Conservation (phyloP, 2,329 filamentous ascomycete species). For the Sclerotinia subarctica region DNA sequence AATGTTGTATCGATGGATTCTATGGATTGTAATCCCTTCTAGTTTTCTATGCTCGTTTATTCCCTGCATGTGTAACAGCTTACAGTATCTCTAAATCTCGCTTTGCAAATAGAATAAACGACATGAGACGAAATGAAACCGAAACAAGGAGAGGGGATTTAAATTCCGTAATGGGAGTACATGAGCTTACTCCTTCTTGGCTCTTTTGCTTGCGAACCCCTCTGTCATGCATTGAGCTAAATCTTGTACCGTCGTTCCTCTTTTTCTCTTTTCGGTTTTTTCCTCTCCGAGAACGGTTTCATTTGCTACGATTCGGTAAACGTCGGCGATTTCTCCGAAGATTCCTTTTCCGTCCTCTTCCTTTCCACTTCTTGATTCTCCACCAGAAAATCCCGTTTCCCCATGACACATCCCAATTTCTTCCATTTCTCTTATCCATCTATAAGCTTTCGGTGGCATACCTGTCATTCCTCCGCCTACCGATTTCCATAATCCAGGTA, state of each 20-base stretch:
- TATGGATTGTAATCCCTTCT: neutral
- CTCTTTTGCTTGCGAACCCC: constrained; percentile 47
- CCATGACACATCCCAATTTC: constrained; percentile 68
- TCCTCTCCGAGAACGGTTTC: constrained; percentile 59
- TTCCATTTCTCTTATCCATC: constrained; percentile 76
- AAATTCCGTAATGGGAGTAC: neutral
- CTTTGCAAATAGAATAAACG: neutral
- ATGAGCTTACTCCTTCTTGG: constrained; percentile 34
- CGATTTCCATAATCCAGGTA: constrained; percentile 46
- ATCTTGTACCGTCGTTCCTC: constrained; percentile 56
- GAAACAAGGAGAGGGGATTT: neutral
- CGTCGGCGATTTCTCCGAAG: constrained; percentile 57
- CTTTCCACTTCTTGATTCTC: constrained; percentile 23
- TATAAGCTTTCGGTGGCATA: constrained; percentile 71
- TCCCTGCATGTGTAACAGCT: neutral
- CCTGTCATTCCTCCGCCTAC: constrained; percentile 52
- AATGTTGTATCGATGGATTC: constrained; percentile 7
- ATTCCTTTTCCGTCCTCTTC: constrained; percentile 42
- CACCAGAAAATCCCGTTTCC: constrained; percentile 58
- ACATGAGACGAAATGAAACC: constrained; percentile 13
- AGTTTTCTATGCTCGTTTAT: neutral
- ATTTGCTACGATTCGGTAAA: constrained; percentile 60
- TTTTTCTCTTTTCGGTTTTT: constrained; percentile 53
- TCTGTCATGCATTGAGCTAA: constrained; percentile 50
- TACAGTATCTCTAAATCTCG: neutral